These are phyloP conservation scores for Exophiala xenobiotica DNA, from an alignment of 2,329 filamentous ascomycete species.

Conservation along the genomic window DNA sequence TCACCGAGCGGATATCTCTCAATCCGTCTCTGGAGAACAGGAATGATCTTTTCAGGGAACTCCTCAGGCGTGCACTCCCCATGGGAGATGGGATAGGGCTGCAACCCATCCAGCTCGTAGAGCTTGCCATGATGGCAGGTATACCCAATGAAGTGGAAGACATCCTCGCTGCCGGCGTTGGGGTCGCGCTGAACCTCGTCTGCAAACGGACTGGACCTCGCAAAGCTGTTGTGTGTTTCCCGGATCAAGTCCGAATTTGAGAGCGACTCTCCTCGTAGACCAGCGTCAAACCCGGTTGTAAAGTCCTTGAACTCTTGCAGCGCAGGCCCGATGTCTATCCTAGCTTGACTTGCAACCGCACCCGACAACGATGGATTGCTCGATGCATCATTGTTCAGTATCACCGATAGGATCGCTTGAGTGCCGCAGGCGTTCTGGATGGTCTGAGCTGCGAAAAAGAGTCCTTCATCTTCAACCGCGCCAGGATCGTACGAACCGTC, in stretches of 20 bases:
- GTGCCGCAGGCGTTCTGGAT: conserved; percentile 99
- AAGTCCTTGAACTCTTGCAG: conserved; percentile 83
- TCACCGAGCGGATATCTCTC: conserved; percentile 80
- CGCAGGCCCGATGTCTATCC: conserved; percentile 68
- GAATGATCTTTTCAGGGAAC: conserved; percentile 78
- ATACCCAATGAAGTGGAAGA: conserved; percentile 98
- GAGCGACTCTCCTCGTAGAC: conserved; percentile 69
- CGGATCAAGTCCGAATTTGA: conserved; percentile 71
- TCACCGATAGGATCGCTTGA: conserved; percentile 86
- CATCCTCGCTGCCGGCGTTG: conserved; percentile 75
- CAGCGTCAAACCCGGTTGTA: conserved; percentile 75
- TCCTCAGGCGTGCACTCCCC: conserved; percentile 67
- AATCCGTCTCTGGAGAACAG: conserved; percentile 82
- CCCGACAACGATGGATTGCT: conserved; percentile 31
- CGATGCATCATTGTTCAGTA: conserved; percentile 74
- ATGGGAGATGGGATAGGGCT: conserved; percentile 88
- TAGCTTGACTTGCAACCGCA: conserved; percentile 14
- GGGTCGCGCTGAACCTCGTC: conserved; percentile 79
- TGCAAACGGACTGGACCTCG: conserved; percentile 82
- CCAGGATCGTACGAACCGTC: conserved; percentile 79
- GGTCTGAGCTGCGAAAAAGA: conserved; percentile 91
- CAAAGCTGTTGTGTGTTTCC: conserved; percentile 86
- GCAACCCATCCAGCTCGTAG: conserved; percentile 93
- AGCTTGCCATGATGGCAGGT: conserved; percentile 74
- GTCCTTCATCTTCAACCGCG: conserved; percentile 60